Conservation (phyloP, 1,284 basidiomycete genomes). For the Leccinum brunneo-olivaceum region DNA sequence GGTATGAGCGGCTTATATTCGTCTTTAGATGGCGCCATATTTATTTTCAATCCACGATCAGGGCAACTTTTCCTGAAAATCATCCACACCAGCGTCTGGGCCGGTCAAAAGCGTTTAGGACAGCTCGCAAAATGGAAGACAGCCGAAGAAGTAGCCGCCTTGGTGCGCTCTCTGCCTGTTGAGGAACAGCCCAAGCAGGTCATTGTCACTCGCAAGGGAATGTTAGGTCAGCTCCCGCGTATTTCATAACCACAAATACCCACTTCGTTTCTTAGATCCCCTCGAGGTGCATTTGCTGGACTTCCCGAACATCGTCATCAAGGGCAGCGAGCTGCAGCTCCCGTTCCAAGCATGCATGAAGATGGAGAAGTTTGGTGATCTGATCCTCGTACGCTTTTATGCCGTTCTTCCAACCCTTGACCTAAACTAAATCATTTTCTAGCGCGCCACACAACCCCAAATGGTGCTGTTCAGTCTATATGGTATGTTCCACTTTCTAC, state of each 20-base stretch:
- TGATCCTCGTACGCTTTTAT: constrained; percentile 64
- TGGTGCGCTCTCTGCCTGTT: constrained; percentile 94
- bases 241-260: background rate
- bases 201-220: constrained; percentile 99
- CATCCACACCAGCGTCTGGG: constrained; percentile 99
- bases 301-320: constrained; percentile 99
- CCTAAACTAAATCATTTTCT: constrained; percentile 9
- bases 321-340: constrained; percentile 95
- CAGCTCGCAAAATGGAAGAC: constrained; percentile 99
- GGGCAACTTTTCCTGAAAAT: constrained; percentile 98
- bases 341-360: constrained; percentile 99
- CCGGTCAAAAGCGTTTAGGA: constrained; percentile 98
- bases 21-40: constrained; percentile 84
- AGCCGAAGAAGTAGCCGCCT: constrained; percentile 97
- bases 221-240: constrained; percentile 63
- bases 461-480: constrained; percentile 99
- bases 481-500: constrained; percentile 38
- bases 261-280: constrained; percentile 52
- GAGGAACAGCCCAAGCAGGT: constrained; percentile 99
- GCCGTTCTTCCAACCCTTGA: background rate
- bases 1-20: constrained; percentile 1
- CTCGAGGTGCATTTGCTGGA: constrained; percentile 98
- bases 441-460: constrained; percentile 96
- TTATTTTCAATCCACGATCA: constrained; percentile 99
- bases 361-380: constrained; percentile 99